These are phyloP conservation scores for Oryza coarctata DNA, from an alignment of 176 grass and related monocot genomes.

Conservation along the genomic window DNA sequence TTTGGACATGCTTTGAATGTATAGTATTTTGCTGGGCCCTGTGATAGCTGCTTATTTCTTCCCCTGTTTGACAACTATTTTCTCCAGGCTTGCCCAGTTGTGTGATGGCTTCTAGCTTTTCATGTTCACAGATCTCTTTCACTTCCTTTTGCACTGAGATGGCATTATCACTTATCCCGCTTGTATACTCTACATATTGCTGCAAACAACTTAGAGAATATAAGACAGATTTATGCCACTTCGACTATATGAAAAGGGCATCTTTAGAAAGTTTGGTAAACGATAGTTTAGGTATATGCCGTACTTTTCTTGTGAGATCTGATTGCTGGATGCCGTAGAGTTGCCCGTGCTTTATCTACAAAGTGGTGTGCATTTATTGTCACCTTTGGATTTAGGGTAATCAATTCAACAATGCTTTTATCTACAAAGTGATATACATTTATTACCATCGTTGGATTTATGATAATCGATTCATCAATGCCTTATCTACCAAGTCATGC, in stretches of 20 bases:
- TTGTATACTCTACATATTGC: conserved; percentile 40
- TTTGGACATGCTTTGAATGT: conserved; percentile 43
- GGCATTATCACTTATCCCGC: neutral
- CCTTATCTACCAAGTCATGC: neutral
- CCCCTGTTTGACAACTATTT: conserved; percentile 2
- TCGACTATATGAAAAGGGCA: conserved; percentile 2
- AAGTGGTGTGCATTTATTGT: conserved; percentile 15
- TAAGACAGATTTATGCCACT: neutral
- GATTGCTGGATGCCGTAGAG: neutral
- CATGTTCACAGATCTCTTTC: conserved; percentile 27
- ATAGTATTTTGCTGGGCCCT: conserved; percentile 22
- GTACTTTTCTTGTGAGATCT: conserved; percentile 6
- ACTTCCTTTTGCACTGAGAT: conserved; percentile 39
- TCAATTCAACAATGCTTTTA: neutral
- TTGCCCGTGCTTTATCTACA: neutral
- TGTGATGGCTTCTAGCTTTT: conserved; percentile 36
- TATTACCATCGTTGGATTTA: neutral
- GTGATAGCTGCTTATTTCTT: conserved; percentile 15
- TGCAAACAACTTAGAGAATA: conserved; percentile 17
- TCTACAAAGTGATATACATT: conserved; percentile 3
- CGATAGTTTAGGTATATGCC: neutral
- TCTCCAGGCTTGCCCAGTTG: conserved; percentile 28
- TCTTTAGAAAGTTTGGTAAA: neutral
- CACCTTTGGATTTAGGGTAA: neutral
- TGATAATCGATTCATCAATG: neutral